Evolutionary conservation across 305 asterid genomes (phyloP).

Genomic region (Fraxinus latifolia): DNA sequence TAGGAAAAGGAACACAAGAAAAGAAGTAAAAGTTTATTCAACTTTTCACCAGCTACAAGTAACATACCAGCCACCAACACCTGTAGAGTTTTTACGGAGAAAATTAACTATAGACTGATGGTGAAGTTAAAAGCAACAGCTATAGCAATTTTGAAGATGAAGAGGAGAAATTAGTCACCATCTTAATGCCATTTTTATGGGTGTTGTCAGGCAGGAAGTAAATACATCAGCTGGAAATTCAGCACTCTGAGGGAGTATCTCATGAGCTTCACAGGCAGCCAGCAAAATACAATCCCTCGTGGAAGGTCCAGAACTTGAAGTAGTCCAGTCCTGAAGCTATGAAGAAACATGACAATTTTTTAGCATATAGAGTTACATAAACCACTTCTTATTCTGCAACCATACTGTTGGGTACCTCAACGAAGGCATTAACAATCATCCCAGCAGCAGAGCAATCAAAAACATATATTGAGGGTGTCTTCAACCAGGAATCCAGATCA

Average conservation of each 20-base stretch:
- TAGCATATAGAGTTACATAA: constrained; percentile 7
- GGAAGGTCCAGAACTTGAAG: constrained; percentile 64
- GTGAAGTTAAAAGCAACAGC: constrained; percentile 6
- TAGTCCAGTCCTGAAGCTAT: constrained; percentile 80
- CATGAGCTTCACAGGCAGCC: constrained; percentile 98
- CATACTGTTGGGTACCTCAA: constrained; percentile 48
- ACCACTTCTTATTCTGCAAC: neutral
- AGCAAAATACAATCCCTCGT: constrained; percentile 87
- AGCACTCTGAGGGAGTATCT: constrained; percentile 92
- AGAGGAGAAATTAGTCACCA: constrained; percentile 49
- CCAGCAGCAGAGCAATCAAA: constrained; percentile 99
- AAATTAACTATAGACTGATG: neutral
- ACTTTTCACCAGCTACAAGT: constrained; percentile 13
- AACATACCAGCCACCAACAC: neutral
- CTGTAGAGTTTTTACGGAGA: neutral
- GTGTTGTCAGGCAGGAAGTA: constrained; percentile 96
- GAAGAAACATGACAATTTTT: constrained; percentile 15
- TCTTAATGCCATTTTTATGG: constrained; percentile 98
- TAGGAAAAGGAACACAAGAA: constrained; percentile 10
- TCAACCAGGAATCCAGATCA: constrained; percentile 96
- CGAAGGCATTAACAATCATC: constrained; percentile 82
- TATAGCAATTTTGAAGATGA: constrained; percentile 25
- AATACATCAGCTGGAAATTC: constrained; percentile 96
- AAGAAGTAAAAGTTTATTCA: constrained; percentile 5
- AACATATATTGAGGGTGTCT: constrained; percentile 94